Evolutionary conservation across 2,329 filamentous ascomycete genomes (phyloP).

Genomic region (Neofusicoccum sp.): DNA sequence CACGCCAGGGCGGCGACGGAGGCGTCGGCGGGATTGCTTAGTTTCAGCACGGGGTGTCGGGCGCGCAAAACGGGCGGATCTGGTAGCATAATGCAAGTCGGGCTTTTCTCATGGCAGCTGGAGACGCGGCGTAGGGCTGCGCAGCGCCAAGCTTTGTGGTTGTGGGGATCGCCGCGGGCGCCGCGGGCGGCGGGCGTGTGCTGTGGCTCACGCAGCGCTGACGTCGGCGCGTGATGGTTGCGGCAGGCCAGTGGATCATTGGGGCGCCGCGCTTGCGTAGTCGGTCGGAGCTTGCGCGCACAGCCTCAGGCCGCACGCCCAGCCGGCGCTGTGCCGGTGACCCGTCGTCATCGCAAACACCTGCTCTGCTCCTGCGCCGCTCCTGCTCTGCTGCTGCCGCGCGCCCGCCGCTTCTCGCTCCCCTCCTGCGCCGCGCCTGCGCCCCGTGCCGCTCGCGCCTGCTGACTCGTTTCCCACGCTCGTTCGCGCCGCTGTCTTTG

Average conservation of each 20-base stretch:
- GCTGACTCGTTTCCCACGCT: neutral
- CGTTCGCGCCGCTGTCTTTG: constrained; percentile 6
- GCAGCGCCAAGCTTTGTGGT: constrained; percentile 7
- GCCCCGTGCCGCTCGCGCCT: neutral
- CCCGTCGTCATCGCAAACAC: constrained; percentile 16
- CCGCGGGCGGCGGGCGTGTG: neutral
- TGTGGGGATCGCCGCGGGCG: constrained; percentile 5
- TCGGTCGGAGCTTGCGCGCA: neutral
- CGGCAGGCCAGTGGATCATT: neutral
- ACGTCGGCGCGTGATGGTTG: constrained; percentile 3
- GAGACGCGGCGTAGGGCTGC: neutral
- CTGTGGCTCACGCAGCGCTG: constrained; percentile 1
- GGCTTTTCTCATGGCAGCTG: neutral
- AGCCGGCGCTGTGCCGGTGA: constrained; percentile 7
- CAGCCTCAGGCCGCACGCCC: constrained; percentile 9
- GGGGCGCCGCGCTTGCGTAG: neutral
- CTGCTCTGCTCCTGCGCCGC: neutral
- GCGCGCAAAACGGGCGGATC: neutral
- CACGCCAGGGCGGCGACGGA: constrained; percentile 6
- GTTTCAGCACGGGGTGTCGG: neutral
- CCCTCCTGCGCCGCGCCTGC: neutral
- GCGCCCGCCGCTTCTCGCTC: neutral
- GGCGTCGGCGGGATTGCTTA: neutral
- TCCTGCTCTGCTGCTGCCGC: neutral
- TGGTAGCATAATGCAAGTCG: constrained; percentile 1